Conservation (phyloP, 2,329 filamentous ascomycete species). For the Nothophaeocryptopus gaeumannii region DNA sequence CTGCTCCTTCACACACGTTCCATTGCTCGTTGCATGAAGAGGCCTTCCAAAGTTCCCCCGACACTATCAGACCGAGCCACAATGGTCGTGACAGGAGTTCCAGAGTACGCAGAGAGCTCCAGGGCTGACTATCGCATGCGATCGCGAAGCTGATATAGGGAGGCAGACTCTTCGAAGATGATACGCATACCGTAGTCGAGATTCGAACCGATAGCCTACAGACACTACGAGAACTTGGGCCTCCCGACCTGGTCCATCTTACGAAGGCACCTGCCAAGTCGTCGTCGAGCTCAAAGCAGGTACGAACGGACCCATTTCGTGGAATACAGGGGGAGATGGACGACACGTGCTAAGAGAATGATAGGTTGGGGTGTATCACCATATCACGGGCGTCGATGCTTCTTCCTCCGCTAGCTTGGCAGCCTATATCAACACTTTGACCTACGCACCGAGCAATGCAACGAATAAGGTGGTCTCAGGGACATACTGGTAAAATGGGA, state of each 20-base stretch:
- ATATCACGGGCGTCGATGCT: conserved; percentile 94
- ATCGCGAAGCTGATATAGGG: conserved; percentile 13
- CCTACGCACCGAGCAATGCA: conserved; percentile 81
- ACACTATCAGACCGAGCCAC: conserved; percentile 1
- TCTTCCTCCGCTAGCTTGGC: conserved; percentile 95
- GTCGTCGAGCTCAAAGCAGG: conserved; percentile 53
- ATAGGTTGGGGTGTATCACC: conserved; percentile 90
- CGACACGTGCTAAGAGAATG: too few relatives aligned
- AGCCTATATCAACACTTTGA: conserved; percentile 97
- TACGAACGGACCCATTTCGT: conserved; percentile 28
- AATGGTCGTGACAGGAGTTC: conserved; percentile 33
- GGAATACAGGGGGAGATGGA: background rate
- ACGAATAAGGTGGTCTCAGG: conserved; percentile 89
- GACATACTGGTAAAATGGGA: conserved; percentile 72
- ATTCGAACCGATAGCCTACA: conserved; percentile 85
- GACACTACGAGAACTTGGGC: conserved; percentile 85
- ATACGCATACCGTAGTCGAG: conserved; percentile 86
- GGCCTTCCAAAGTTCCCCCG: background rate
- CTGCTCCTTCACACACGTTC: too few relatives aligned
- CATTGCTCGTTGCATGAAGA: background rate
- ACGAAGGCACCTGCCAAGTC: conserved; percentile 68
- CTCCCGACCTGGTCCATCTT: conserved; percentile 92
- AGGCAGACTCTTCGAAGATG: conserved; percentile 85
- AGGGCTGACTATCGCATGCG: conserved; percentile 8
- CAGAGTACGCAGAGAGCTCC: conserved; percentile 30